Evolutionary conservation across 768 basidiomycete species (phyloP).

Genomic region (Kockovaella imperatae): DNA sequence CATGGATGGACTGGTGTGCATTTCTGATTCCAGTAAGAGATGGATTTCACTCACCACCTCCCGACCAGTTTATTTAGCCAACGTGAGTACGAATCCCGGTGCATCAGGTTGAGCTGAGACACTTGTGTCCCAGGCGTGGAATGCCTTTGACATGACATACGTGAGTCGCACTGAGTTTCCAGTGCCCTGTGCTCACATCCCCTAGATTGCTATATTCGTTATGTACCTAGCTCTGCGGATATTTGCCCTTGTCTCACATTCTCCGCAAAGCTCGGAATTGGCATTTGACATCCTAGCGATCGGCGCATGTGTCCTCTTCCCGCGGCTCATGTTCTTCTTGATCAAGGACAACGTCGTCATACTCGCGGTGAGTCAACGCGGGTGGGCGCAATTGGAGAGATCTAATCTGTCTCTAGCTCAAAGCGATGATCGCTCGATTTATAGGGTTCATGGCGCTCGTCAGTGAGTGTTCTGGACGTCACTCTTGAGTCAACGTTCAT

Average conservation of each 20-base stretch:
- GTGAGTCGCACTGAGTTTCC: slow-evolving; percentile 6
- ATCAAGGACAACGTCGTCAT: slow-evolving; percentile 43
- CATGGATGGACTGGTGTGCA: slow-evolving; percentile 82
- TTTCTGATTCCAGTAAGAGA: too few species aligned
- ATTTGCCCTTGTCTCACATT: slow-evolving; percentile 41
- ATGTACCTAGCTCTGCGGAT: slow-evolving; percentile 38
- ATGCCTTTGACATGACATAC: slow-evolving; percentile 61
- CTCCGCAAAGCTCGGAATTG: slow-evolving; percentile 31
- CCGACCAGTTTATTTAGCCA: slow-evolving; percentile 66
- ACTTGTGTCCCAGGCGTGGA: slow-evolving; percentile 63
- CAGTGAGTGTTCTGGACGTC: slow-evolving; percentile 9
- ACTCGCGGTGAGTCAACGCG: slow-evolving; percentile 31
- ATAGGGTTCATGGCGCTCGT: slow-evolving; percentile 41
- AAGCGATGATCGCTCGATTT: slow-evolving; percentile 43
- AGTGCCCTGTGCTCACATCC: slow-evolving; percentile 31
- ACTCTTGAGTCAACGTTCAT: background rate
- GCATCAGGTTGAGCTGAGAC: background rate
- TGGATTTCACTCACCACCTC: slow-evolving; percentile 5
- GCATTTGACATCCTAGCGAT: slow-evolving; percentile 43
- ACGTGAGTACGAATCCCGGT: slow-evolving; percentile 48
- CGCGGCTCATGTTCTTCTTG: slow-evolving; percentile 41
- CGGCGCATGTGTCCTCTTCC: slow-evolving; percentile 44
- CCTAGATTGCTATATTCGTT: slow-evolving; percentile 51
- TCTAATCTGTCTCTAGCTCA: slow-evolving; percentile 25
- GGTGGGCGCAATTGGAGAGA: background rate